A percentile compares a stretch with the other conserved stretches of the same genome.
Conservation (phyloP, 2,329 filamentous ascomycete species). For the Sporothrix variecibatus region DNA sequence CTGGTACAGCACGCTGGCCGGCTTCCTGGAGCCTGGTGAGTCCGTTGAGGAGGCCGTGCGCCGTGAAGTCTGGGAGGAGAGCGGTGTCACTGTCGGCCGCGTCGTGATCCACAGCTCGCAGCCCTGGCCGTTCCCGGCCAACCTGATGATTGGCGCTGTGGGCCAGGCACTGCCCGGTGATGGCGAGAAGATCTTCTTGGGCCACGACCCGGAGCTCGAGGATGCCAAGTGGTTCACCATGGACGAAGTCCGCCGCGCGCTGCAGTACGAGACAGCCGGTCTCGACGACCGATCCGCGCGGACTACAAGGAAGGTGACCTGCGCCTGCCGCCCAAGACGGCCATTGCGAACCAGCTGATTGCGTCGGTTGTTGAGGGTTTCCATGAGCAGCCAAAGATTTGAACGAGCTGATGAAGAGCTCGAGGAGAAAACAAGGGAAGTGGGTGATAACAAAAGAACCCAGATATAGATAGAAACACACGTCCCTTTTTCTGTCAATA, state of each 20-base stretch:
- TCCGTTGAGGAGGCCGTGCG: slow-evolving; percentile 82
- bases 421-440: too few relatives aligned
- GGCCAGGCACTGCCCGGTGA: slow-evolving; percentile 75
- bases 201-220: slow-evolving; percentile 89
- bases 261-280: slow-evolving; percentile 66
- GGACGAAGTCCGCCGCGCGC: slow-evolving; percentile 76
- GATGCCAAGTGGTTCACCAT: slow-evolving; percentile 85
- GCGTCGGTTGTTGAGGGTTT: slow-evolving; percentile 77
- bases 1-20: slow-evolving; percentile 88
- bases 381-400: slow-evolving; percentile 58
- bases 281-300: slow-evolving; percentile 64
- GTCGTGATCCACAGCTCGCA: slow-evolving; percentile 83
- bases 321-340: slow-evolving; percentile 79
- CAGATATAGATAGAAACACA: not conserved
- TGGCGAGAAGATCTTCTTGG: slow-evolving; percentile 78
- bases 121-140: slow-evolving; percentile 85
- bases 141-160: slow-evolving; percentile 84
- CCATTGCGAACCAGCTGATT: slow-evolving; percentile 90
- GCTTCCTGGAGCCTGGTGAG: slow-evolving; percentile 83
- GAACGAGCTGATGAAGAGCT: not conserved
- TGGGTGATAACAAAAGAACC: not conserved
- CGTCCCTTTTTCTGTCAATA: not conserved
- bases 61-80: slow-evolving; percentile 84
- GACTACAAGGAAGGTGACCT: slow-evolving; percentile 76
- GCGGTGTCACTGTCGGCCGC: slow-evolving; percentile 72